Evolutionary conservation across 2,329 filamentous ascomycete genomes (phyloP).

Genomic region (Colletotrichum lentis): DNA sequence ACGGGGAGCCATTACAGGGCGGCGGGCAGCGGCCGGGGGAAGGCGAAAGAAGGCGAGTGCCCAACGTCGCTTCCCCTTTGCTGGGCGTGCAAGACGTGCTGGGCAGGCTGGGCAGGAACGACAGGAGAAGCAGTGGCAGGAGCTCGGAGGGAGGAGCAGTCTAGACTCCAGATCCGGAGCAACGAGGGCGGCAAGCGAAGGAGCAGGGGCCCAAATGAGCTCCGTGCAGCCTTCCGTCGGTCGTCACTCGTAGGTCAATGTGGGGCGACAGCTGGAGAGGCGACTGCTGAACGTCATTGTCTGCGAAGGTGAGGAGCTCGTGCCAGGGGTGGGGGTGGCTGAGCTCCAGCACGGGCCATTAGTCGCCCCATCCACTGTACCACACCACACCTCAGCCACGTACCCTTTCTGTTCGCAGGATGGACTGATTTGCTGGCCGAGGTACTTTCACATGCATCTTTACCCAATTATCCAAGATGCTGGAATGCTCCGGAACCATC

Average conservation of each 20-base stretch:
- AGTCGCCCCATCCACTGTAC: conserved; percentile 4
- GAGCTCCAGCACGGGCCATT: not conserved
- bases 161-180: conserved; percentile 5
- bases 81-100: not conserved
- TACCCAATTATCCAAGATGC: not conserved
- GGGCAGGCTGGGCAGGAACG: conserved; percentile 4
- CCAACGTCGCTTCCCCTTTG: not conserved
- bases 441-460: conserved; percentile 32
- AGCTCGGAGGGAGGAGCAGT: not conserved
- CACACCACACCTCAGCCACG: conserved; percentile 13
- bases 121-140: not conserved
- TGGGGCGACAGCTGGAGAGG: conserved; percentile 1
- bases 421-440: too few relatives aligned
- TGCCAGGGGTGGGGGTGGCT: conserved; percentile 33
- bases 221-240: conserved; percentile 2
- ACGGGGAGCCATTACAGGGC: not conserved
- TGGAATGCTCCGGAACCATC: conserved; percentile 29
- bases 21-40: too few relatives aligned
- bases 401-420: not conserved
- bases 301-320: conserved; percentile 25
- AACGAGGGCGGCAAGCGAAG: conserved; percentile 12
- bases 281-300: conserved; percentile 34
- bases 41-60: not conserved
- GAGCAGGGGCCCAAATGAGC: conserved; percentile 27
- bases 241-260: not conserved